phyloP scores from a whole-genome alignment of 768 basidiomycete genomes.

The Hygrophoropsis aurantiaca region DNA sequence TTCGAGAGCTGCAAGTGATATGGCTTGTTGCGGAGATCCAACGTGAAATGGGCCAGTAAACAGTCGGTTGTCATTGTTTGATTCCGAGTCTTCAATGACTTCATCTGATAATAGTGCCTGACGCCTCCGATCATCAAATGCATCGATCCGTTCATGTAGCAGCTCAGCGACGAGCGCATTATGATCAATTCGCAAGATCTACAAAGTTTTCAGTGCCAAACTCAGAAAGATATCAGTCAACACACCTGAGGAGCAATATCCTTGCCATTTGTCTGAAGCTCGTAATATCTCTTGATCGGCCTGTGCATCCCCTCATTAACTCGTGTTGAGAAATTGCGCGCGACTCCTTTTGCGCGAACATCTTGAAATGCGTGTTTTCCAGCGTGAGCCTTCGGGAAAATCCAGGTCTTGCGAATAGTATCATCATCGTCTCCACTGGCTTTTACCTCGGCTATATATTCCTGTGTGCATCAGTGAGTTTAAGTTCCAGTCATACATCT shows the following conservation, averaged over 20 bases:
- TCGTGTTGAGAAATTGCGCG: slow-evolving; percentile 28
- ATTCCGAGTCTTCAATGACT: background rate
- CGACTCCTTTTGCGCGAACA: slow-evolving; percentile 30
- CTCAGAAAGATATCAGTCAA: background rate
- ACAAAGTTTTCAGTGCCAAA: no score
- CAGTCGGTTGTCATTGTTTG: no score
- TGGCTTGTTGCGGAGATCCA: background rate
- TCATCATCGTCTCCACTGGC: slow-evolving; percentile 12
- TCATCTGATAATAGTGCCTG: background rate
- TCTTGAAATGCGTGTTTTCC: slow-evolving; percentile 30
- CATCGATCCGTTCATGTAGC: background rate
- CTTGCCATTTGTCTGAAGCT: slow-evolving; percentile 30
- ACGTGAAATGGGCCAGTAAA: no score
- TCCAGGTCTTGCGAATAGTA: slow-evolving; percentile 28
- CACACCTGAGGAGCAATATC: slow-evolving; percentile 30
- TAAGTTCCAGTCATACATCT: slow-evolving; percentile 16
- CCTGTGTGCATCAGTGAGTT: background rate
- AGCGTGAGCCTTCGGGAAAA: slow-evolving; percentile 31
- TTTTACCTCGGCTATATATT: slow-evolving; percentile 10
- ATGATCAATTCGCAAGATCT: slow-evolving; percentile 15
- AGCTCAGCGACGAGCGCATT: slow-evolving; percentile 6
- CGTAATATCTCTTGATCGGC: slow-evolving; percentile 23
- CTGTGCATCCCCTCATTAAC: slow-evolving; percentile 30
- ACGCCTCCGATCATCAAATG: background rate
- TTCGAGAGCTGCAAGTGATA: background rate